Conservation (phyloP, 2,329 filamentous ascomycete genomes). For the Ophidiomyces ophidiicola region DNA sequence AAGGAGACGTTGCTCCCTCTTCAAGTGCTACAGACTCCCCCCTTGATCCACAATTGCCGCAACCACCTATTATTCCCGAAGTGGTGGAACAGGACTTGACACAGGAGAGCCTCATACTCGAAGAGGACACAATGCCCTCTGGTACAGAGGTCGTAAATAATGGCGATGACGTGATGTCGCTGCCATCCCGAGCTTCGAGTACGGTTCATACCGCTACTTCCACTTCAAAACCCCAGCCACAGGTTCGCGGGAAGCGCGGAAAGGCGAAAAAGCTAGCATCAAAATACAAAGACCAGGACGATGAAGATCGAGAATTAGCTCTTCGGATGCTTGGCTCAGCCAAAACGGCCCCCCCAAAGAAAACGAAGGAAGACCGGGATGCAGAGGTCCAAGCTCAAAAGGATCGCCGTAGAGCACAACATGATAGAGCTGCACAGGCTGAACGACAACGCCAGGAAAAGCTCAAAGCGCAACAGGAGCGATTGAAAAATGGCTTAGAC, state of each 20-base stretch:
- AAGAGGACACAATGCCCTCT: background rate
- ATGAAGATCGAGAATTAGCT: slow-evolving; percentile 75
- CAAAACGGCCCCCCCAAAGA: slow-evolving; percentile 44
- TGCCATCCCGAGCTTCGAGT: slow-evolving; percentile 16
- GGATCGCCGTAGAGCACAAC: slow-evolving; percentile 66
- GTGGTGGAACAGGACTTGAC: too few relatives aligned
- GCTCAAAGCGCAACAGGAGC: slow-evolving; percentile 58
- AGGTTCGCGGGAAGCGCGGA: slow-evolving; percentile 57
- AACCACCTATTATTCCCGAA: too few relatives aligned
- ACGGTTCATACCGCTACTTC: slow-evolving; percentile 13
- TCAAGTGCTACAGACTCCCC: too few relatives aligned
- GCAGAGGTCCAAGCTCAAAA: slow-evolving; percentile 59
- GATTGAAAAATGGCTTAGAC: slow-evolving; percentile 49
- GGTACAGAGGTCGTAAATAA: background rate
- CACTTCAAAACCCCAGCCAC: slow-evolving; percentile 15
- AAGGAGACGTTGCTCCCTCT: too few relatives aligned
- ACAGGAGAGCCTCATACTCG: too few relatives aligned
- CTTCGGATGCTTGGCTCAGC: slow-evolving; percentile 75
- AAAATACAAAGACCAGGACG: slow-evolving; percentile 90
- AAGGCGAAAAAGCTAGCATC: slow-evolving; percentile 78
- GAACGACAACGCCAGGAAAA: slow-evolving; percentile 56
- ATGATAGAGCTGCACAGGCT: slow-evolving; percentile 58
- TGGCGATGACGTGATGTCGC: slow-evolving; percentile 14
- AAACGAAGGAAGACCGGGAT: slow-evolving; percentile 53
- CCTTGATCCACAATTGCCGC: too few relatives aligned